Evolutionary conservation across 192 early-diverging fungal species (phyloP).

Genomic region (Podila epigama): DNA sequence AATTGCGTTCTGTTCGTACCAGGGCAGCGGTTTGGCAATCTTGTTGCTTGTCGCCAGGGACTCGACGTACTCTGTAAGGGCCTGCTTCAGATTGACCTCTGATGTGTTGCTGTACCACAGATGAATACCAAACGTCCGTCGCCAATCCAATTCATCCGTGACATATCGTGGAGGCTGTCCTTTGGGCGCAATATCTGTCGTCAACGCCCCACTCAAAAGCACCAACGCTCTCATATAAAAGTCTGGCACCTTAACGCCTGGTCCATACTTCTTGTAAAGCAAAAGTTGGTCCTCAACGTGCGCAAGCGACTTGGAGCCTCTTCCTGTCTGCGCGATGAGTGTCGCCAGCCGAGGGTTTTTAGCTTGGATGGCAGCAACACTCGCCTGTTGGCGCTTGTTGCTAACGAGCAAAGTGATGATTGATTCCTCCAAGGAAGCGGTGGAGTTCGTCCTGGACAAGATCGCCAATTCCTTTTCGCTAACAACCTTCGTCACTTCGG

Average conservation of each 20-base stretch:
- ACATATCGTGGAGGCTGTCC: slow-evolving; percentile 21
- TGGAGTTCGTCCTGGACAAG: slow-evolving; percentile 50
- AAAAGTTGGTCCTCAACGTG: slow-evolving; percentile 53
- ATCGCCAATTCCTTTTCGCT: slow-evolving; percentile 18
- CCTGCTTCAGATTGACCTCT: slow-evolving; percentile 41
- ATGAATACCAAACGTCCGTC: slow-evolving; percentile 64
- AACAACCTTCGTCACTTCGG: slow-evolving; percentile 51
- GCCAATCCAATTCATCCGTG: slow-evolving; percentile 68
- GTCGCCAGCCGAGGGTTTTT: slow-evolving; percentile 79
- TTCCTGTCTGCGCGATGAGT: slow-evolving; percentile 77
- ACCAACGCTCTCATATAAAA: slow-evolving; percentile 59
- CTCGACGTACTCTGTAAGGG: slow-evolving; percentile 30
- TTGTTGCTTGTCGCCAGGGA: slow-evolving; percentile 14
- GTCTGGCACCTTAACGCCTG: slow-evolving; percentile 44
- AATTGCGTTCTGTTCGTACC: slow-evolving; percentile 26
- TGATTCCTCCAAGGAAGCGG: slow-evolving; percentile 52
- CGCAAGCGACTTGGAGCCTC: slow-evolving; percentile 53
- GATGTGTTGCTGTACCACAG: slow-evolving; percentile 66
- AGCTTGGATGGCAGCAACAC: slow-evolving; percentile 65
- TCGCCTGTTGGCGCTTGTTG: slow-evolving; percentile 71
- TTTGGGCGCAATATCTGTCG: slow-evolving; percentile 21
- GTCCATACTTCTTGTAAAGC: slow-evolving; percentile 32
- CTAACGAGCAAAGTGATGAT: slow-evolving; percentile 52
- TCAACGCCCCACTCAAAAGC: slow-evolving; percentile 58
- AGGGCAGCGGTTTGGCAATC: slow-evolving; percentile 46